A percentile compares a stretch with the other conserved stretches of the same genome.
Evolutionary conservation across 2,329 filamentous ascomycete genomes (phyloP).

Genomic region (Corniculantispora saksenae): DNA sequence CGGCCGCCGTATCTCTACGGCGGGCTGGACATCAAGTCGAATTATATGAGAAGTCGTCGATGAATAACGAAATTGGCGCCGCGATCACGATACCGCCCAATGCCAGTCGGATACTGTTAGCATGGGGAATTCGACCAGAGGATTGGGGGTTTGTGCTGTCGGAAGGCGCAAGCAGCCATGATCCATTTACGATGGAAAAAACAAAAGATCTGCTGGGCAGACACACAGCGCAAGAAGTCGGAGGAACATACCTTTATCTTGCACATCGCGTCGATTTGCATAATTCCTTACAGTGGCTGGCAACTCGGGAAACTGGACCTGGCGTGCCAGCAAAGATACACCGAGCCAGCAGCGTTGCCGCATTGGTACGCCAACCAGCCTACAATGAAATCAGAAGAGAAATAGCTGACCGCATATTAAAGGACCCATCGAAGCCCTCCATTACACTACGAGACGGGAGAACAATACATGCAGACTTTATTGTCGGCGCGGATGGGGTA

Average conservation of each 20-base stretch:
- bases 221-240: slow-evolving; percentile 25
- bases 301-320: slow-evolving; percentile 29
- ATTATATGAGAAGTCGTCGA: slow-evolving; percentile 27
- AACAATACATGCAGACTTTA: slow-evolving; percentile 20
- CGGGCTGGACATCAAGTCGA: slow-evolving; percentile 6
- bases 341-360: slow-evolving; percentile 26
- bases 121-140: slow-evolving; percentile 38
- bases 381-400: background rate
- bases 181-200: slow-evolving; percentile 31
- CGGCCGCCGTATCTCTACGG: slow-evolving; percentile 24
- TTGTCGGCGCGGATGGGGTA: slow-evolving; percentile 46
- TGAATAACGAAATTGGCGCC: slow-evolving; percentile 40
- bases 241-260: slow-evolving; percentile 36
- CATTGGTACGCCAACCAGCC: background rate
- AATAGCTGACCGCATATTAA: background rate
- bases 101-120: slow-evolving; percentile 35
- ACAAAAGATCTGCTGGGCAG: background rate
- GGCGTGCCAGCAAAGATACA: slow-evolving; percentile 30
- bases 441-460: slow-evolving; percentile 33
- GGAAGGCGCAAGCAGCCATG: slow-evolving; percentile 20
- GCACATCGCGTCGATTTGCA: slow-evolving; percentile 45
- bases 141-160: slow-evolving; percentile 28
- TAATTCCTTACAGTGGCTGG: slow-evolving; percentile 35
- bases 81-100: slow-evolving; percentile 43
- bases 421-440: slow-evolving; percentile 30